These are phyloP conservation scores for Solanum corneliomulleri DNA, from an alignment of 257 asterid species.

Conservation along the genomic window DNA sequence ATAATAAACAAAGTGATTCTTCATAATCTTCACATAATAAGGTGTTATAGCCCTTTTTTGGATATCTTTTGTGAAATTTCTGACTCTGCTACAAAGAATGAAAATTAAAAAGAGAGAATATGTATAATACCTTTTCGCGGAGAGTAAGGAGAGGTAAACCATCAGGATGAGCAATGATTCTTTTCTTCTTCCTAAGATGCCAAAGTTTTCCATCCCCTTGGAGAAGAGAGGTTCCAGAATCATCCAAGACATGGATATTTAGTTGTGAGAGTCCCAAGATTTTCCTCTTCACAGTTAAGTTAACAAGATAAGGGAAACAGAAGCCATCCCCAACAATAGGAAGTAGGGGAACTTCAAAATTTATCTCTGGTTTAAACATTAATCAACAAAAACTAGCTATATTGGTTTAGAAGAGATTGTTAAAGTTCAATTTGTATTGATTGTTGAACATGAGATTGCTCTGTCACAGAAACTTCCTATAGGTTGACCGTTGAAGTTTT, in stretches of 20 bases:
- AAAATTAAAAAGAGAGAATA: not conserved
- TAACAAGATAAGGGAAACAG: slow-evolving; percentile 31
- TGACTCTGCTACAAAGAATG: no score
- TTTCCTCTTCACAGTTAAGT: slow-evolving; percentile 17
- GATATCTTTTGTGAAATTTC: no score
- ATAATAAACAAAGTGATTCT: not conserved
- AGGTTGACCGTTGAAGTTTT: not conserved
- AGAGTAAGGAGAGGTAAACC: slow-evolving; percentile 21
- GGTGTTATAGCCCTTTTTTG: not conserved
- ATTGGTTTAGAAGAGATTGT: not conserved
- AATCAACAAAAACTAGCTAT: not conserved
- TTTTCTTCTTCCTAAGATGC: slow-evolving; percentile 26
- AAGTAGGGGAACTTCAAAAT: slow-evolving; percentile 7
- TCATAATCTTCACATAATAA: no score
- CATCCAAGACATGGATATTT: slow-evolving; percentile 18
- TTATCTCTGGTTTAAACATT: slow-evolving; percentile 22
- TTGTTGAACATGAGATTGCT: not conserved
- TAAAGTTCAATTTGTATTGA: not conserved
- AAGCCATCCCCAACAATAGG: slow-evolving; percentile 21
- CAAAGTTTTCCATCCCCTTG: slow-evolving; percentile 24
- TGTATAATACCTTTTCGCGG: slow-evolving; percentile 12
- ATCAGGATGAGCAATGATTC: slow-evolving; percentile 18
- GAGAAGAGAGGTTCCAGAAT: slow-evolving; percentile 13
- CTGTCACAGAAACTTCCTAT: not conserved
- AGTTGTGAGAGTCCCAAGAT: slow-evolving; percentile 3